Evolutionary conservation across 305 asterid species (phyloP).

Genomic region (Fraxinus angustifolia): DNA sequence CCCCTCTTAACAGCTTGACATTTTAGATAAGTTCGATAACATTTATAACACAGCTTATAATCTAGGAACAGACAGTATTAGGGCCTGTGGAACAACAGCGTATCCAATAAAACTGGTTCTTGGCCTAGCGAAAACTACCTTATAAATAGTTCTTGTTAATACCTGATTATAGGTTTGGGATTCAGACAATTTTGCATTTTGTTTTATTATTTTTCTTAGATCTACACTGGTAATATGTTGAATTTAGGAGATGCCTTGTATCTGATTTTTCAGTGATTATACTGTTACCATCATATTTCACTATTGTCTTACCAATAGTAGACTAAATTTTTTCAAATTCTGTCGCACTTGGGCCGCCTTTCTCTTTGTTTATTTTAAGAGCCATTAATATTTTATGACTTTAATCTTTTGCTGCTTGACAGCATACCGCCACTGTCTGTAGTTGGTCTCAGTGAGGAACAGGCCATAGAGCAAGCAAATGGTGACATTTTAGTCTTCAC

Average conservation of each 20-base stretch:
- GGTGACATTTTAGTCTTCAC: constrained; percentile 80
- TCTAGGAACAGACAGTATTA: background rate
- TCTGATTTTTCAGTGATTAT: background rate
- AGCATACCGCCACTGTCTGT: constrained; percentile 99
- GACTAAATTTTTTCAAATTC: background rate
- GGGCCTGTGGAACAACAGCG: background rate
- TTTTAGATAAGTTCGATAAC: background rate
- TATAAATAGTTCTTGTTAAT: background rate
- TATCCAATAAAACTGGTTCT: background rate
- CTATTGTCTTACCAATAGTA: constrained; percentile 4
- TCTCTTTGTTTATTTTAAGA: background rate
- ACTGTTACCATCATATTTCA: background rate
- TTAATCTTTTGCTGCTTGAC: constrained; percentile 33
- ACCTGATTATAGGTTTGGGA: background rate
- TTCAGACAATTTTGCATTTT: background rate
- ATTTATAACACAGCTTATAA: background rate
- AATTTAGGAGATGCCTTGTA: background rate
- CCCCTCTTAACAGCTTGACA: background rate
- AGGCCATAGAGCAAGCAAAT: constrained; percentile 72
- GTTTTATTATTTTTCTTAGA: background rate
- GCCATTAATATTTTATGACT: constrained; percentile 9
- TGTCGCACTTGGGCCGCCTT: background rate
- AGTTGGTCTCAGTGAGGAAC: constrained; percentile 89
- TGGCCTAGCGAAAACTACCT: background rate
- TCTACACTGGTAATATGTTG: background rate